These are phyloP conservation scores for Thraustochytrium striatum DNA, from an alignment of 352 stramenopile species.

Conservation along the genomic window DNA sequence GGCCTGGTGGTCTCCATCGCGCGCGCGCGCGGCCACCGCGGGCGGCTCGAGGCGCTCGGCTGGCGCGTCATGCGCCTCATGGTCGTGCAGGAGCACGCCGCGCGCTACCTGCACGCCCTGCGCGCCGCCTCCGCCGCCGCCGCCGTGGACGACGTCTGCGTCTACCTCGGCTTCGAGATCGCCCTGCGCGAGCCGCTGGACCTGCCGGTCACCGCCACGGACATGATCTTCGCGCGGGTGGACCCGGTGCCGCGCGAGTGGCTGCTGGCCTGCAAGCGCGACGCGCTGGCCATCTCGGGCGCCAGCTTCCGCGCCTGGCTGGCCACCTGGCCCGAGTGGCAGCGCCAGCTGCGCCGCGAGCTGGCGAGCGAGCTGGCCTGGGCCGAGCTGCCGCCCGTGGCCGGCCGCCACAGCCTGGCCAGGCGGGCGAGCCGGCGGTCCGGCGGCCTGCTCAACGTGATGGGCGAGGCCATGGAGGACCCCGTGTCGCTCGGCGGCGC, in stretches of 20 bases:
- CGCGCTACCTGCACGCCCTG: not conserved
- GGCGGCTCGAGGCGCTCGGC: not conserved
- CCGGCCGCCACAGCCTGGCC: not conserved
- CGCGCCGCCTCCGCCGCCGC: not conserved
- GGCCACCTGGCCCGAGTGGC: conserved; percentile 15
- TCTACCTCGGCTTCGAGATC: conserved; percentile 39
- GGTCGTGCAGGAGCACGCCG: conserved; percentile 27
- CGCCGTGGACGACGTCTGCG: conserved; percentile 21
- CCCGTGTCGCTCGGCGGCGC: conserved; percentile 12
- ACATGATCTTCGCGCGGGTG: conserved; percentile 17
- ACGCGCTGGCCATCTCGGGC: conserved; percentile 7
- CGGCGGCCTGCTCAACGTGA: not conserved
- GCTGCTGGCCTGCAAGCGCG: not conserved
- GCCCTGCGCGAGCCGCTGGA: not conserved
- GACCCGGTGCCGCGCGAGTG: conserved; percentile 2
- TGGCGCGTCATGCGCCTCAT: conserved; percentile 2
- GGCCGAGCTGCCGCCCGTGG: not conserved
- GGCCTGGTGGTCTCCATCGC: conserved; percentile 5
- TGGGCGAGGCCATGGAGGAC: conserved; percentile 15
- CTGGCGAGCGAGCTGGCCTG: not conserved
- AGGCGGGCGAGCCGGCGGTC: not conserved
- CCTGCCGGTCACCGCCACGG: conserved; percentile 10
- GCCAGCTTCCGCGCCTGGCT: not conserved
- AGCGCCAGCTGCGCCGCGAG: conserved; percentile 34
- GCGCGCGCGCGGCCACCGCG: conserved; percentile 1